These are phyloP conservation scores for Suhomyces maxii DNA, from an alignment of 1,139 yeast species.

Conservation along the genomic window DNA sequence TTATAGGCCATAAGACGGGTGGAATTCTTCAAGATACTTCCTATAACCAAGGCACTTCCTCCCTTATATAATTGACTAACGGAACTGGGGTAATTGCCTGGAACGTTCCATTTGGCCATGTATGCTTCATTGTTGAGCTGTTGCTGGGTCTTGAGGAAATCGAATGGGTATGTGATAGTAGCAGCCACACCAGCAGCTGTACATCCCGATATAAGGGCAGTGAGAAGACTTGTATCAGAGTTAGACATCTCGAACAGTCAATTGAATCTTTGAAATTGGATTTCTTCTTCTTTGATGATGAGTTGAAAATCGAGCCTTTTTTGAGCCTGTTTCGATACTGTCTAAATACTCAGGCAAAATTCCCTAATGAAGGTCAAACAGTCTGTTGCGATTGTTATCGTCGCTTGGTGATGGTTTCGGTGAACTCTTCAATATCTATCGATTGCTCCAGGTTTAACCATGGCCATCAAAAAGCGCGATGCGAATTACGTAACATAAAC, in stretches of 20 bases:
- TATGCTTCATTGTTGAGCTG: slow-evolving; percentile 55
- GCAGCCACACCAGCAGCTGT: slow-evolving; percentile 75
- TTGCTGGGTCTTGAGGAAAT: slow-evolving; percentile 72
- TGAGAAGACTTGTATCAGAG: slow-evolving; percentile 37
- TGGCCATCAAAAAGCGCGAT: too few species aligned
- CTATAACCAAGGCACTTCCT: slow-evolving; percentile 74
- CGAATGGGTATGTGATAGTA: slow-evolving; percentile 78
- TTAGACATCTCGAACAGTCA: neutral
- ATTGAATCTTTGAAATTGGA: too few species aligned
- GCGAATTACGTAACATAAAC: too few species aligned
- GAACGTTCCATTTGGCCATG: slow-evolving; percentile 37
- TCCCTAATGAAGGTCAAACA: too few species aligned
- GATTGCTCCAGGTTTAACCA: too few species aligned
- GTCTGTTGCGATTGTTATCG: too few species aligned
- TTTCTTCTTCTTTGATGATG: too few species aligned
- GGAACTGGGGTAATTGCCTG: slow-evolving; percentile 41
- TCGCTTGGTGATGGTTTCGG: too few species aligned
- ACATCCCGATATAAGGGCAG: slow-evolving; percentile 74
- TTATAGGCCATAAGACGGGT: slow-evolving; percentile 76
- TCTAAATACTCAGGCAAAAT: too few species aligned
- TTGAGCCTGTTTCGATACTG: too few species aligned
- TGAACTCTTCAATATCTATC: too few species aligned
- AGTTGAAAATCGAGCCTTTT: too few species aligned
- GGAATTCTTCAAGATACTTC: slow-evolving; percentile 70
- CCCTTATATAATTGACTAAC: slow-evolving; percentile 63